These are phyloP conservation scores for Coprinopsis cinerea DNA, from an alignment of 768 basidiomycete genomes.

Conservation along the genomic window DNA sequence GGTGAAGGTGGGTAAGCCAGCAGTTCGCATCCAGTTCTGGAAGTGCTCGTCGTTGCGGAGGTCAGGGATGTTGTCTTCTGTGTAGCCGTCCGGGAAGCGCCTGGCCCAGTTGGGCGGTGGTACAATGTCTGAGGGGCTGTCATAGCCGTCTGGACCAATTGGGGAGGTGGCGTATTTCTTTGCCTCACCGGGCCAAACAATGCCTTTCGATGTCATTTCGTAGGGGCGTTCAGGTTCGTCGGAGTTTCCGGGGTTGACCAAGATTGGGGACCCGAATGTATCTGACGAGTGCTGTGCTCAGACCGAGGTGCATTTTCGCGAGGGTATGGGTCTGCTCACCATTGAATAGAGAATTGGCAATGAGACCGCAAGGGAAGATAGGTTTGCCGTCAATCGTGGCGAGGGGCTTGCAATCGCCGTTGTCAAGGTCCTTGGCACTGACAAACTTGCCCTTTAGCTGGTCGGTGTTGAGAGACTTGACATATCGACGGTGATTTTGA, in stretches of 20 bases:
- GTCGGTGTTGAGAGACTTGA: constrained; percentile 79
- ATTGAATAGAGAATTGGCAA: constrained; percentile 96
- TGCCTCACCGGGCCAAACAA: constrained; percentile 94
- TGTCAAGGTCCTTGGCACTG: constrained; percentile 40
- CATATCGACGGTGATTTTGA: constrained; percentile 98
- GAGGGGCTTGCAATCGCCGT: constrained; percentile 86
- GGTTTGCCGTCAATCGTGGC: constrained; percentile 47
- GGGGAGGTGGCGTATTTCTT: constrained; percentile 80
- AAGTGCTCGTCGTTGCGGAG: constrained; percentile 82
- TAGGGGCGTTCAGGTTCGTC: constrained; percentile 47
- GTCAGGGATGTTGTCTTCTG: constrained; percentile 54
- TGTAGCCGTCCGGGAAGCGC: constrained; percentile 73
- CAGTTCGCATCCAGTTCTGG: constrained; percentile 99
- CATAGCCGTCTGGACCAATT: constrained; percentile 41
- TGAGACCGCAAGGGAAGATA: constrained; percentile 93
- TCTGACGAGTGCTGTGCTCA: constrained; percentile 56
- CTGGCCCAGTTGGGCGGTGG: constrained; percentile 92
- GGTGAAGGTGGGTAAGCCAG: constrained; percentile 93
- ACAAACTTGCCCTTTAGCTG: constrained; percentile 78
- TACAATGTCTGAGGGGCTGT: constrained; percentile 55
- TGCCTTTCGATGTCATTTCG: constrained; percentile 68
- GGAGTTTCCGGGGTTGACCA: constrained; percentile 45
- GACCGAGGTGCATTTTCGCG: no score
- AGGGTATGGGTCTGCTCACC: constrained; percentile 42
- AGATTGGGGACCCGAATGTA: constrained; percentile 62